phyloP scores from a whole-genome alignment of 2,329 filamentous ascomycete species.

The Colletotrichum tropicale region DNA sequence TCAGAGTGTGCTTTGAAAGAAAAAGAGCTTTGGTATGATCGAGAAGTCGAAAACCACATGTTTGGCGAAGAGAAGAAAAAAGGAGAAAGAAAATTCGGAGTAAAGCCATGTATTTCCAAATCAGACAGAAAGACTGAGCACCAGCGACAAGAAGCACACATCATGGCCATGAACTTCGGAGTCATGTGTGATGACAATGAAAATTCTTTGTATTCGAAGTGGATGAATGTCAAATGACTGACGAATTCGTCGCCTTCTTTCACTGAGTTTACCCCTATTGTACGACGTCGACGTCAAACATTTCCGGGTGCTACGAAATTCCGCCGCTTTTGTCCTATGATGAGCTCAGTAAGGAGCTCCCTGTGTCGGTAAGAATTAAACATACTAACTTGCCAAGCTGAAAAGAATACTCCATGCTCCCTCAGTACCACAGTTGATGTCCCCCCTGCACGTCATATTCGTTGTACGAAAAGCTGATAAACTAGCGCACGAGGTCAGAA shows the following conservation, averaged over 20 bases:
- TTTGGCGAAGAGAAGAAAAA: too few relatives aligned
- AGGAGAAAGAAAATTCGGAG: too few relatives aligned
- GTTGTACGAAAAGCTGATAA: background rate
- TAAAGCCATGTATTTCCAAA: background rate
- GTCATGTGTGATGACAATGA: background rate
- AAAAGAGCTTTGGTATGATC: too few relatives aligned
- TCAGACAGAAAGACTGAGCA: background rate
- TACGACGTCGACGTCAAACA: background rate
- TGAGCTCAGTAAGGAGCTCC: background rate
- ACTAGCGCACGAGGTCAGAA: background rate
- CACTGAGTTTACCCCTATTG: background rate
- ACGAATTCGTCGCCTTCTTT: background rate
- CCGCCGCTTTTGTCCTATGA: background rate
- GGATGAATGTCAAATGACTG: background rate
- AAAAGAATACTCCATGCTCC: background rate
- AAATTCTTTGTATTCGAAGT: background rate
- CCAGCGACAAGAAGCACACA: background rate
- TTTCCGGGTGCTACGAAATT: background rate
- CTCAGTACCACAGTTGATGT: background rate
- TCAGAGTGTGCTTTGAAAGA: too few relatives aligned
- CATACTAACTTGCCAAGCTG: background rate
- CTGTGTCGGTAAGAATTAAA: background rate
- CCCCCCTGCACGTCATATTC: background rate
- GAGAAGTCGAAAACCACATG: too few relatives aligned
- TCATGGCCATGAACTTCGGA: background rate